A percentile compares a stretch with the other conserved stretches of the same genome.
phyloP scores from a whole-genome alignment of 768 basidiomycete genomes.

The Lactarius trivialis region DNA sequence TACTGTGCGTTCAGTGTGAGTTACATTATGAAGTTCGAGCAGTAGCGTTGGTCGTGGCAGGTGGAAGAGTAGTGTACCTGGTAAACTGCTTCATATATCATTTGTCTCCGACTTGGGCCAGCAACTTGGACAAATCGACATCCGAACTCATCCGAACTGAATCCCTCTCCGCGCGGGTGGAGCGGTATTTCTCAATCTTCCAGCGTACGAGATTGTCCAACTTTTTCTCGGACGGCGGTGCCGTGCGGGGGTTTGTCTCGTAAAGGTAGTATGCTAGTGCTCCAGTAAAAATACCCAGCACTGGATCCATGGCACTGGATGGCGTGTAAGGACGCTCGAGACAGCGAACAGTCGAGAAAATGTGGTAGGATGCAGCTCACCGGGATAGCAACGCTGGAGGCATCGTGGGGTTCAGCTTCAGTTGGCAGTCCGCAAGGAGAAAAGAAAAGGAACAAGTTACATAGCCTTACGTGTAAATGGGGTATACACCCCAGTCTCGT shows the following conservation, averaged over 20 bases:
- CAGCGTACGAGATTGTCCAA: constrained; percentile 51
- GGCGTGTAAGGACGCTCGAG: constrained; percentile 9
- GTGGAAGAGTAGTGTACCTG: not conserved
- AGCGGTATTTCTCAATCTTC: constrained; percentile 51
- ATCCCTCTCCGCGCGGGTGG: constrained; percentile 6
- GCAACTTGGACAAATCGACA: constrained; percentile 9
- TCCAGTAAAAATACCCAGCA: constrained; percentile 75
- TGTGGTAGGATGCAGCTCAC: not conserved
- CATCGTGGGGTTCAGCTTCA: constrained; percentile 28
- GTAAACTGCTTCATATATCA: not conserved
- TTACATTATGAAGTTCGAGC: not conserved
- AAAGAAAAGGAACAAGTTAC: not conserved
- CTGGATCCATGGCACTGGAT: constrained; percentile 56
- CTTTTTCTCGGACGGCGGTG: constrained; percentile 47
- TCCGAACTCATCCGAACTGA: constrained; percentile 23
- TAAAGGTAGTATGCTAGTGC: constrained; percentile 72
- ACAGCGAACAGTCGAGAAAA: not conserved
- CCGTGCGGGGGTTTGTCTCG: constrained; percentile 74
- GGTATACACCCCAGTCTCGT: constrained; percentile 4
- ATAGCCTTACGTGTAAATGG: constrained; percentile 5
- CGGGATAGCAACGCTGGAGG: constrained; percentile 37
- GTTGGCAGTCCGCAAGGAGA: not conserved
- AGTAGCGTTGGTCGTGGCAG: not conserved
- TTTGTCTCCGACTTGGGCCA: constrained; percentile 11
- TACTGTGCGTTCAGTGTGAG: not conserved